Conservation (phyloP, 805 yeast species). For the Cyberlindnera bimundalis region DNA sequence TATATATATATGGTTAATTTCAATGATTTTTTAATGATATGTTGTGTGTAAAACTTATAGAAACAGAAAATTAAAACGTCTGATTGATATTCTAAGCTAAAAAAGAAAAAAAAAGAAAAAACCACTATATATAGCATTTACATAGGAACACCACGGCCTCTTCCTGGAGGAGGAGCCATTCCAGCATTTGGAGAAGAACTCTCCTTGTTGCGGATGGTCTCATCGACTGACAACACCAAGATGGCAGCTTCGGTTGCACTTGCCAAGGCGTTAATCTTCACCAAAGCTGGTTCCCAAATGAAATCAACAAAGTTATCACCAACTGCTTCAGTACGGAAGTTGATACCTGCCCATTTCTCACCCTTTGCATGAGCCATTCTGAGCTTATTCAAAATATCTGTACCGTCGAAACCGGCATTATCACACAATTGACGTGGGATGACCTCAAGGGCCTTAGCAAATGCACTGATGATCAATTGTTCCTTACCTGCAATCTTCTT, state of each 20-base stretch:
- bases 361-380: conserved; percentile 95
- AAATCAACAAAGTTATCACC: conserved; percentile 81
- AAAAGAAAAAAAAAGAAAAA: no score
- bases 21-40: background rate
- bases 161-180: conserved; percentile 48
- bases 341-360: conserved; percentile 88
- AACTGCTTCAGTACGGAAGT: conserved; percentile 77
- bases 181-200: conserved; percentile 51
- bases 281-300: conserved; percentile 98
- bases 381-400: conserved; percentile 86
- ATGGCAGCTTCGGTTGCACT: conserved; percentile 98
- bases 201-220: conserved; percentile 77
- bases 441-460: conserved; percentile 90
- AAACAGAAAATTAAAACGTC: no score
- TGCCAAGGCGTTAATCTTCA: conserved; percentile 87
- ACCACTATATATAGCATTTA: conserved; percentile 2
- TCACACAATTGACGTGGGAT: conserved; percentile 98
- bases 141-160: conserved; percentile 71
- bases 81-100: no score
- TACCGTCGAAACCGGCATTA: conserved; percentile 98
- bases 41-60: no score
- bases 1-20: background rate
- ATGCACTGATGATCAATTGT: conserved; percentile 87
- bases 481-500: conserved; percentile 92
- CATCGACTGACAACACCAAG: conserved; percentile 90